Evolutionary conservation across 148 eudicot genomes (phyloP), one percentile per base, ranked within the genome.

Genomic region (Nepenthes gracilis): DNA sequence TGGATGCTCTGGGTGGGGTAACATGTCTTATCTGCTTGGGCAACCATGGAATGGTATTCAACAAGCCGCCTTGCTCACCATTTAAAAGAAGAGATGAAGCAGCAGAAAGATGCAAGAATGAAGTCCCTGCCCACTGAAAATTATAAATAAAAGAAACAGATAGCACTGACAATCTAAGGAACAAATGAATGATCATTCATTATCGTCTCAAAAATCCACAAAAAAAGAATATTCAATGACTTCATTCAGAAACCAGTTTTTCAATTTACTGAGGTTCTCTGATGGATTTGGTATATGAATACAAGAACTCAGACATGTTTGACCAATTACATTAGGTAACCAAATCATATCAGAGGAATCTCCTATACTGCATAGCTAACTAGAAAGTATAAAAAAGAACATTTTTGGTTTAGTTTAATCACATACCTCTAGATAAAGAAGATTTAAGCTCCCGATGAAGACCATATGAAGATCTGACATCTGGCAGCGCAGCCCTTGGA

Each of bases 1-100:
- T 83, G 9, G 90, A 68, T 59, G 96, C 90, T 72, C 75, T 73
- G 54, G 81, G 75, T 3, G 77, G 47, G 9, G 58, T 57, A 54
- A 9, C 14, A 3, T 1, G 13, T 15, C 32, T 8, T 36, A 50
- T 67, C 37, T 64, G 64, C n/a, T 55, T 64, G 12, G 80, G 78
- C 47, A 79, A 50, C 11, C 33, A 62, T 34, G 86, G 78, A 14
- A 81, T 70, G 8, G 69, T 55, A 38, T 35, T 37, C 12, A 35
- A 72, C 54, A 78, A 73, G 57, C 76, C 72, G 35, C 81, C 78
- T 7, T 66, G 64, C 60, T 78, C 73, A 12, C 91, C 80, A 37
- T 67, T 71, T 36, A 83, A 74, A 33, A 79, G 67, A 7, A 69
- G 78, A 9, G 76, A 61, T 43, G 87, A 79, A 9, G 76, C 66